A percentile compares a stretch with the other conserved stretches of the same genome.
phyloP scores from a whole-genome alignment of 225 moss, liverwort and hornwort species.

The Climacium dendroides region DNA sequence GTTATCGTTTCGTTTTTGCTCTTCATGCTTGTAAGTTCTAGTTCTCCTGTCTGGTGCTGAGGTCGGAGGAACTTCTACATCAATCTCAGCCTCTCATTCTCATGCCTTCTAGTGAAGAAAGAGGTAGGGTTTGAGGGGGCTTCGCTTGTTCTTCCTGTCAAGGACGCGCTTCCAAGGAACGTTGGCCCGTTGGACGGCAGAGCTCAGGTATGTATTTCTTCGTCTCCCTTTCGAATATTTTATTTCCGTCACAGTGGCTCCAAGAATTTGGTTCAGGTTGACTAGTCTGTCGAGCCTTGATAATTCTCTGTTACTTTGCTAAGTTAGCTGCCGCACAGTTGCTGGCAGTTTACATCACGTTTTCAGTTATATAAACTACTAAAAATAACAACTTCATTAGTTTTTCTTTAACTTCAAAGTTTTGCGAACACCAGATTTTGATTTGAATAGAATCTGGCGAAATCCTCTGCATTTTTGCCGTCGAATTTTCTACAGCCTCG shows the following conservation, averaged over 20 bases:
- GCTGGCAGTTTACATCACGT: too few species aligned
- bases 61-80: too few species aligned
- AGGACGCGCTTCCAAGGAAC: background rate
- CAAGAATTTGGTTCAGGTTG: background rate
- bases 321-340: background rate
- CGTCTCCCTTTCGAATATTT: fast-evolving
- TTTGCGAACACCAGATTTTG: too few species aligned
- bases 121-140: background rate
- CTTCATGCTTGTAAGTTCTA: background rate
- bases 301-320: background rate
- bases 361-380: too few species aligned
- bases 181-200: too few species aligned
- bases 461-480: too few species aligned
- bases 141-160: background rate
- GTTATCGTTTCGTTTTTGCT: background rate
- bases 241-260: background rate
- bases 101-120: background rate
- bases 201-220: background rate
- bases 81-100: too few species aligned
- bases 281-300: background rate
- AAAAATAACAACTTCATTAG: too few species aligned
- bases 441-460: background rate
- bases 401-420: too few species aligned
- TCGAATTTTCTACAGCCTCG: background rate
- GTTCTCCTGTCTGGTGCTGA: too few species aligned